These are phyloP conservation scores for Dillenia suffruticosa DNA, from an alignment of 164 flowering plant species.

Conservation along the genomic window DNA sequence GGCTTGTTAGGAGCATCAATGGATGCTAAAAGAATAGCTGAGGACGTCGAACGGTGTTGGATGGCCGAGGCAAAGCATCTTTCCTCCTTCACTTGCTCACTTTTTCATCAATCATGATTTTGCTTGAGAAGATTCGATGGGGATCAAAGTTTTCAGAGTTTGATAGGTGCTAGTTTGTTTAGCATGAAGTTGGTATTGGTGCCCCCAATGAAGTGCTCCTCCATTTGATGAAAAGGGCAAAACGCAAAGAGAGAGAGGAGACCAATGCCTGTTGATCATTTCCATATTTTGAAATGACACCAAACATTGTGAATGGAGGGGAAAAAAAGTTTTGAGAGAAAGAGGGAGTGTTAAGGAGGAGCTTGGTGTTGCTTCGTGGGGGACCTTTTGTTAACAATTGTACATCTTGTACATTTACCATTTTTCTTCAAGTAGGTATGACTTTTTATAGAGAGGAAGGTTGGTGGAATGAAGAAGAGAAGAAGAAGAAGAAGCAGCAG, in stretches of 20 bases:
- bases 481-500: neutral
- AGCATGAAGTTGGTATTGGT: slow-evolving; percentile 2
- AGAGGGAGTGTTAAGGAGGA: neutral
- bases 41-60: slow-evolving; percentile 50
- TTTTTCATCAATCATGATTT: slow-evolving; percentile 1
- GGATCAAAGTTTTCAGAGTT: too few species aligned
- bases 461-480: neutral
- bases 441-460: slow-evolving; percentile 9
- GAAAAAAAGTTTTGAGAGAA: neutral
- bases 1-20: slow-evolving; percentile 70
- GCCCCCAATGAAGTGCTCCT: slow-evolving; percentile 8
- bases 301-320: neutral
- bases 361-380: slow-evolving; percentile 7
- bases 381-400: slow-evolving; percentile 12
- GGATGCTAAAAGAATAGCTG: slow-evolving; percentile 65
- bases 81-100: slow-evolving; percentile 13
- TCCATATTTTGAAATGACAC: too few species aligned
- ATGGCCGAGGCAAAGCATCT: slow-evolving; percentile 24
- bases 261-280: neutral
- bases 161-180: neutral
- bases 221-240: slow-evolving; percentile 11
- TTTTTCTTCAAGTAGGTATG: slow-evolving; percentile 31
- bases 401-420: slow-evolving; percentile 35
- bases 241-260: slow-evolving; percentile 2
- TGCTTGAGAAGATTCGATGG: neutral